Evolutionary conservation across 139 green algal species (phyloP), one percentile per base, ranked within the genome.

Genomic region (Choricystis sp.): DNA sequence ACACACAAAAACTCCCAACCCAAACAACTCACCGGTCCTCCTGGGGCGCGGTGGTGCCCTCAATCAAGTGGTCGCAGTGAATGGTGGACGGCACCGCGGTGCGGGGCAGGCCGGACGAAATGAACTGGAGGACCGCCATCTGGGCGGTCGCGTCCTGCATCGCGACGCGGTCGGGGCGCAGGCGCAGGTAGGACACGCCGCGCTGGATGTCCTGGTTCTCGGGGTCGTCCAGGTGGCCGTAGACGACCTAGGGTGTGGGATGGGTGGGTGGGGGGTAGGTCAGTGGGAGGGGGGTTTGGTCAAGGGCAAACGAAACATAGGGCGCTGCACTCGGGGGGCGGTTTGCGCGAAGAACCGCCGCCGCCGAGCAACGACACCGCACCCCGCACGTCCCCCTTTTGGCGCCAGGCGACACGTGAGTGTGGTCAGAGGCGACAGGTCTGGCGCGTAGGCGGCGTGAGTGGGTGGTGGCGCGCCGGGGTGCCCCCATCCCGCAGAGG

Each of bases 101-200:
- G 72, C 88, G 84, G 28, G 87, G 88, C 65, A 96, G 76, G 19
- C 89, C 89, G 0, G 84, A 94, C 27, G 86, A 94, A 67, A 96
- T 96, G 82, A 96, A 96, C 72, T 95, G 89, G 48, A 96, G 80
- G 78, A 96, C 89, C 30, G 88, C 88, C 88, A 95, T 96, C 82
- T 96, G 89, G 4, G 88, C 88, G 26, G 89, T 96, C 26, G 88
- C 89, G 59, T 96, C 89, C 78, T 96, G 89, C 89, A 96, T 96
- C 1, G 88, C 89, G 72, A 96, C 89, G 48, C 89, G 85, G 70
- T 96, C 88, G 90, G 89, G 89, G 16, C 89, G 69, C 31, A 96
- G 76, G 66, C 74, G 81, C 28, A 96, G 77, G 78, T 96, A 96
- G 67, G 66, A 83, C 27, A 87, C 80, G 52, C 89, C 89, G 24